Conservation (phyloP, 768 basidiomycete species). For the Auriculariales sp. region DNA sequence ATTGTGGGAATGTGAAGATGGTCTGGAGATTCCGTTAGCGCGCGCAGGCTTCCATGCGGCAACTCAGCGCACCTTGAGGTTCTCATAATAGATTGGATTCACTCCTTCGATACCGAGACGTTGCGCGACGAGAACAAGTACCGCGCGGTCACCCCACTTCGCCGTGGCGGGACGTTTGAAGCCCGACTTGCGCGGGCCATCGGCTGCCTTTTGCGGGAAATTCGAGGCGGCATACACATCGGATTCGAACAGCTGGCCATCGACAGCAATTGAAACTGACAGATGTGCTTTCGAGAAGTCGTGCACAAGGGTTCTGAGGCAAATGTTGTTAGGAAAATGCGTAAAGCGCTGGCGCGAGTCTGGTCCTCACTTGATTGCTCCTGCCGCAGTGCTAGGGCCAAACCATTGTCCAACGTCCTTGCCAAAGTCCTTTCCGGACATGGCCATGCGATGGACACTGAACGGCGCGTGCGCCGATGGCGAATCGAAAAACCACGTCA, state of each 20-base stretch:
- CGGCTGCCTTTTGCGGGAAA: background rate
- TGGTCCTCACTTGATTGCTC: conserved; percentile 67
- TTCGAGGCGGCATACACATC: conserved; percentile 75
- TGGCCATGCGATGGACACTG: conserved; percentile 90
- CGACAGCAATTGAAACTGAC: conserved; percentile 69
- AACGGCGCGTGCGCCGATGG: conserved; percentile 78
- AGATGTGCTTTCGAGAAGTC: conserved; percentile 69
- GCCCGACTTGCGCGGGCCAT: background rate
- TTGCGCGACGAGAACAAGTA: conserved; percentile 75
- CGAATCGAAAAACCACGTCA: conserved; percentile 92
- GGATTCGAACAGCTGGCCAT: conserved; percentile 68
- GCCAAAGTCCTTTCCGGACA: conserved; percentile 87
- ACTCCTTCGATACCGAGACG: conserved; percentile 85
- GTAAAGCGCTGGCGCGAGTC: background rate
- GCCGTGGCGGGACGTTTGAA: conserved; percentile 11
- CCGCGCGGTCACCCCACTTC: conserved; percentile 70
- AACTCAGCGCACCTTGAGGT: conserved; percentile 42
- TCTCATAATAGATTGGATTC: conserved; percentile 88
- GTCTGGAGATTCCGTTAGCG: conserved; percentile 28
- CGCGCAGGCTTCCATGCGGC: background rate
- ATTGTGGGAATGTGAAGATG: conserved; percentile 87
- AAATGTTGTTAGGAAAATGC: background rate
- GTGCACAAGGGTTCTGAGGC: conserved; percentile 60
- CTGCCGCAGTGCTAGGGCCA: conserved; percentile 93
- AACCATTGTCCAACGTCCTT: conserved; percentile 98